Evolutionary conservation across 169 alveolate species (phyloP).

Genomic region (Babesia bigemina): DNA sequence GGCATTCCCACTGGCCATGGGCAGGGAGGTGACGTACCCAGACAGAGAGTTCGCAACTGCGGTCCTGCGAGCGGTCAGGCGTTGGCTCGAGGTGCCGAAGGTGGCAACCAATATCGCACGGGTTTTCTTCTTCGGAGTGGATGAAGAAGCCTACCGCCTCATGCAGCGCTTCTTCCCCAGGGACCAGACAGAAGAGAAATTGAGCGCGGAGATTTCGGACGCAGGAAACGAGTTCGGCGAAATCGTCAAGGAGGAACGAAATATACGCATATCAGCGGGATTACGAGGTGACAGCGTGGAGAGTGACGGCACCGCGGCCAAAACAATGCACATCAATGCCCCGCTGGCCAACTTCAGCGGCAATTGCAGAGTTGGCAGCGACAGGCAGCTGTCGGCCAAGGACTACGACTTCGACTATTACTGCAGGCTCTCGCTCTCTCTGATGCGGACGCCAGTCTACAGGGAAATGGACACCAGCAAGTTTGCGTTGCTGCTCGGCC

Average conservation of each 20-base stretch:
- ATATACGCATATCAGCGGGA: constrained; percentile 63
- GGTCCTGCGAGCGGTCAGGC: constrained; percentile 44
- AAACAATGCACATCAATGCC: neutral
- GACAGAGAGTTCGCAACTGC: constrained; percentile 34
- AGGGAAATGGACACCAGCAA: constrained; percentile 41
- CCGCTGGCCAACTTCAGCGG: constrained; percentile 42
- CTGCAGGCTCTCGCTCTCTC: constrained; percentile 46
- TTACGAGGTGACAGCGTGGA: neutral
- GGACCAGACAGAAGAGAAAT: constrained; percentile 35
- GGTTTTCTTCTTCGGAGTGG: constrained; percentile 38
- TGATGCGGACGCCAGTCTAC: constrained; percentile 54
- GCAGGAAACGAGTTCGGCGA: constrained; percentile 65
- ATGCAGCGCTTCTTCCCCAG: constrained; percentile 58
- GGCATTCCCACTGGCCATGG: constrained; percentile 45
- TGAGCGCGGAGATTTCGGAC: constrained; percentile 52
- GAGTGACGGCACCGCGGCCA: neutral
- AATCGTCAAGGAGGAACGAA: constrained; percentile 51
- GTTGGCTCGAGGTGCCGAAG: constrained; percentile 63
- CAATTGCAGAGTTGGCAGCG: constrained; percentile 53
- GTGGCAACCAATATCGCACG: constrained; percentile 30
- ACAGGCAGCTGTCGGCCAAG: constrained; percentile 40
- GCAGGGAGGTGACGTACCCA: constrained; percentile 40
- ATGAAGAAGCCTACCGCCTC: constrained; percentile 16
- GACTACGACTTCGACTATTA: constrained; percentile 52
- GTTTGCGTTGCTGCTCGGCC: constrained; percentile 28